Base-by-base conservation (phyloP, 2,329 filamentous ascomycete species). In the Zasmidium cellare region DNA sequence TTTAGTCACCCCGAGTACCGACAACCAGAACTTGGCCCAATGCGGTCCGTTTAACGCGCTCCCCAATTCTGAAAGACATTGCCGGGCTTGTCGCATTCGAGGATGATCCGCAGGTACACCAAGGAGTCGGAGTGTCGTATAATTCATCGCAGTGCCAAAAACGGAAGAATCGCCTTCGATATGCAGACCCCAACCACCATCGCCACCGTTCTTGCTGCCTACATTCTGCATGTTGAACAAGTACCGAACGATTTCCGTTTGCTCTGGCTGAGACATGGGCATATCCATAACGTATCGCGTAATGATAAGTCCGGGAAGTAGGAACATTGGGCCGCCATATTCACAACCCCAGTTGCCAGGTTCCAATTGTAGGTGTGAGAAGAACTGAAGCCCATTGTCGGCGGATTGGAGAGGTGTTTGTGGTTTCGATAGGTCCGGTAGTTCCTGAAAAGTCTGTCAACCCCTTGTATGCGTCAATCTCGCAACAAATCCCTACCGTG, bases 11-110 rank as follows among this genome's bases (percentile, higher is more conserved):
- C 92, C 92, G 60, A 99, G 76, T 2, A 96, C 82, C 41, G 88
- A 88, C 48, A 99, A 82, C 92, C 92, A 97, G 74, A 96, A 96
- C 72, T 99, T 99, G n/a, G 86, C 86, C 94, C 94, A 99, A 72
- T 97, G 94, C 20, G 94, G 96, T 1, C 85, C 86, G 68, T 91
- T 87, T 14, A 90, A 79, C 1, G 91, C 91, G 24, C 94, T 93
- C 11, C 94, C 94, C 44, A 97, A 80, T 70, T 88, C 87, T 75
- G 97, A 91, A 28, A 99, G 78, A 19, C 87, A 88, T 1, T 82
- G 87, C 60, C 96, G 85, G 1, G 94, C 94, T 75, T 90, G 94
- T 53, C 91, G 82, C 87, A 97, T 90, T 45, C 89, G 80, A 14
- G 90, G 86, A 51, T 97, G 89, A 63, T 97, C 91, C 2, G 91